Evolutionary conservation across 441 rosid genomes (phyloP), one percentile per base, ranked within the genome.

Genomic region (Jatropha podagrica): DNA sequence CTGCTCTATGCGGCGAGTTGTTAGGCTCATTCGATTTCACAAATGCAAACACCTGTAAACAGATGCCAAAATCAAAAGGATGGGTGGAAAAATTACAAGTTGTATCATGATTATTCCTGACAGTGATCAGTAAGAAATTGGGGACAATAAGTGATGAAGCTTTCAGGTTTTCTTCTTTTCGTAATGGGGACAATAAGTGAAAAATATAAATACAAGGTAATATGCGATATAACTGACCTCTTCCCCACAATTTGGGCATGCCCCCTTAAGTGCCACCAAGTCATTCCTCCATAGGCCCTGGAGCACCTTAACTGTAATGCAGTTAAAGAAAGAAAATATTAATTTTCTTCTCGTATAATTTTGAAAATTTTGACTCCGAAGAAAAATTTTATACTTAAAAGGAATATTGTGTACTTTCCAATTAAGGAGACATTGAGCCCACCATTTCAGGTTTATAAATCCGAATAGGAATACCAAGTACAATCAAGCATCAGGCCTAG

Each of bases 241-340:
- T 80, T 95, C 99, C 69, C 97, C 96, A 26, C 99, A 95, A 81
- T 93, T 91, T 12, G 98, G 99, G 79, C 99, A 95, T 78, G 93
- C 87, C 72, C 99, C 98, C 82, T 78, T 93, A 62, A 95, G 86
- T 68, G 96, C 92, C 52, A 86, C 95, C 82, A 95, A 84, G 86
- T 95, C 97, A 74, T 89, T 93, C 79, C 89, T 88, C 99, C 99
- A 93, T 17, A 95, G 83, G 40, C 96, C 91, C 75, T 77, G 80
- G 75, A 95, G 97, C 70, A 89, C 97, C 78, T 88, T 79, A 72
- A 91, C 99, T 95, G 90, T 78, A 73, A 55, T 38, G 68, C 32
- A 18, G 4, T 5, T 3, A 40, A 64, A 9, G 48, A 55, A 49
- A 68, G 48, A 44, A 27, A 7, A 27, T 6, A 32, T 18, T 62